These are phyloP conservation scores for Diaporthe vaccinii DNA, from an alignment of 2,329 filamentous ascomycete species.

Conservation along the genomic window DNA sequence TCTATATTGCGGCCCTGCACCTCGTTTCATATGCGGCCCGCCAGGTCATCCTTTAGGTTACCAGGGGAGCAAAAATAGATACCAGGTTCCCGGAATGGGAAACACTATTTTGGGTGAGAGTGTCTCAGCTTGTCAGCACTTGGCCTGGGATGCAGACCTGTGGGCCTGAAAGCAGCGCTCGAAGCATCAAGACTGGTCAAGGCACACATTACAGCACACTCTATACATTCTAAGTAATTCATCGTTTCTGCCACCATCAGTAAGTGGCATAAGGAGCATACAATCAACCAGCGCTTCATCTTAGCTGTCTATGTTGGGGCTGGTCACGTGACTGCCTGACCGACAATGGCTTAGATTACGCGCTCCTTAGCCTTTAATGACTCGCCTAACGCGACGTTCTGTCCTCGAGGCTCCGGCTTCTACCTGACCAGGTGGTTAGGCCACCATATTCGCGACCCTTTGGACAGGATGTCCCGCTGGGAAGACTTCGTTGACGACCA, in stretches of 20 bases:
- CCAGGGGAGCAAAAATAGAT: not conserved
- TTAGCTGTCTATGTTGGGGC: accelerated
- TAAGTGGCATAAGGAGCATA: not conserved
- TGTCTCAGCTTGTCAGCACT: not conserved
- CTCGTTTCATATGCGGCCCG: not conserved
- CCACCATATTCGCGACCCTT: not conserved
- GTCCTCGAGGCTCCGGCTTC: not conserved
- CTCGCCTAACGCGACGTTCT: not conserved
- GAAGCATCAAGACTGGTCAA: not conserved
- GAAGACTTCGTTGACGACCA: conserved; percentile 38
- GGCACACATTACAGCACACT: not conserved
- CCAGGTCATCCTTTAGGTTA: not conserved
- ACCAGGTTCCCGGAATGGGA: not conserved
- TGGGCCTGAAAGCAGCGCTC: not conserved
- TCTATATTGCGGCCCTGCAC: not conserved
- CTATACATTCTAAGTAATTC: too few relatives aligned
- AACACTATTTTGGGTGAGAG: not conserved
- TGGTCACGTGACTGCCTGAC: not conserved
- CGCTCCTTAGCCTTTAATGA: not conserved
- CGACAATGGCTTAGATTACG: not conserved
- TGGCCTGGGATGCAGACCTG: not conserved
- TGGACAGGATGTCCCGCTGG: conserved; percentile 32
- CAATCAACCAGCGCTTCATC: not conserved
- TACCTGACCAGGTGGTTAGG: not conserved
- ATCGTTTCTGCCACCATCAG: not conserved